Evolutionary conservation across 2,329 filamentous ascomycete genomes (phyloP).

Genomic region (Sclerotinia glacialis): DNA sequence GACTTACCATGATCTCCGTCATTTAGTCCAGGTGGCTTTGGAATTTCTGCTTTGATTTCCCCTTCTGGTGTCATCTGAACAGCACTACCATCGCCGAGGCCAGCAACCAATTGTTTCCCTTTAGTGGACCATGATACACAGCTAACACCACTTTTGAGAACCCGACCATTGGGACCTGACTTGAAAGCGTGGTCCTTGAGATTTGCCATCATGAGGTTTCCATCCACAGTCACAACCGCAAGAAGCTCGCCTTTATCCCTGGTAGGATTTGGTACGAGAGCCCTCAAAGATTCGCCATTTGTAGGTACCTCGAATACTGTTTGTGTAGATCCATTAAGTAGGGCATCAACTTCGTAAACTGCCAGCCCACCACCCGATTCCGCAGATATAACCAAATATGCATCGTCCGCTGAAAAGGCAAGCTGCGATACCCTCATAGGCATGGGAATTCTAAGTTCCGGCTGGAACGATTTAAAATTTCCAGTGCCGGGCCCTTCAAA

Average conservation of each 20-base stretch:
- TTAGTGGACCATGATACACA: constrained; percentile 88
- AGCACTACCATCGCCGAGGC: constrained; percentile 74
- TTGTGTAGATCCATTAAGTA: constrained; percentile 64
- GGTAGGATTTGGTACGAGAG: constrained; percentile 77
- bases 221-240: constrained; percentile 75
- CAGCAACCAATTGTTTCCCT: constrained; percentile 89
- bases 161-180: constrained; percentile 57
- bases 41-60: constrained; percentile 71
- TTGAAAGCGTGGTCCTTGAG: constrained; percentile 63
- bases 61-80: constrained; percentile 83
- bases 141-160: constrained; percentile 72
- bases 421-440: constrained; percentile 80
- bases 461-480: constrained; percentile 67
- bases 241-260: constrained; percentile 70
- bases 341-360: constrained; percentile 71
- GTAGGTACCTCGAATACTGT: constrained; percentile 74
- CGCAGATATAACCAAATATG: constrained; percentile 76
- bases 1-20: constrained; percentile 63
- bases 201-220: constrained; percentile 81
- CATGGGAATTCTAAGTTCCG: constrained; percentile 70
- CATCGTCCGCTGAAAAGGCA: constrained; percentile 86
- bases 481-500: constrained; percentile 62
- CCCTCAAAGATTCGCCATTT: constrained; percentile 69
- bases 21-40: constrained; percentile 66
- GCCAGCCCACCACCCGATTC: constrained; percentile 78